phyloP scores from a whole-genome alignment of 345 rosid genomes.

The Pseudoturritis turrita region DNA sequence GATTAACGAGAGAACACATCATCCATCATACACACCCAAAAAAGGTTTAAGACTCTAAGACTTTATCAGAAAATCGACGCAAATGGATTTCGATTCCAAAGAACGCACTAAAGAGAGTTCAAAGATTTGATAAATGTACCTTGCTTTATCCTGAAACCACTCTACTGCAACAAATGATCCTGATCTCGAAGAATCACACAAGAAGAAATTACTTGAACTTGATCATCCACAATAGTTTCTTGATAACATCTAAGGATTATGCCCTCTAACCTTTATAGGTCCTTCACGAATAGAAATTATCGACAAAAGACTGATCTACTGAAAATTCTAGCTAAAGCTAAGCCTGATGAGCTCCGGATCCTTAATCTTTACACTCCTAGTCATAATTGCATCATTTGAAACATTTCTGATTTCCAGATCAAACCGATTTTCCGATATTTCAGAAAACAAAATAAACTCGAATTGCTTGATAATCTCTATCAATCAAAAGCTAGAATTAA shows the following conservation, averaged over 20 bases:
- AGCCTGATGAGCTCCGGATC: neutral
- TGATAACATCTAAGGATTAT: neutral
- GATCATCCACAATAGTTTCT: neutral
- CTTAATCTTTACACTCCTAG: neutral
- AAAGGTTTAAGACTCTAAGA: neutral
- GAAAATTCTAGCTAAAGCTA: neutral
- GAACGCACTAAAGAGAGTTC: neutral
- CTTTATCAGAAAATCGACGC: neutral
- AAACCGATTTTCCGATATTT: neutral
- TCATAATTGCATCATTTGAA: neutral
- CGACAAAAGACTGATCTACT: neutral
- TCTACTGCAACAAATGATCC: neutral
- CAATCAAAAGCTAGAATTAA: neutral
- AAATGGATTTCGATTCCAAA: neutral
- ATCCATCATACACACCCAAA: neutral
- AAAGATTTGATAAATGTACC: constrained; percentile 7
- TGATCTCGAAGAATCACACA: neutral
- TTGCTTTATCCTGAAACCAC: neutral
- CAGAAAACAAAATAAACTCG: neutral
- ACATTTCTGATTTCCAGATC: neutral
- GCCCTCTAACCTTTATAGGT: neutral
- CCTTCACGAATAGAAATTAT: neutral
- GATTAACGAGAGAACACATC: neutral
- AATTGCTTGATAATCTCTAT: neutral
- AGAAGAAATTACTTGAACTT: neutral